Percentiles rank a stretch among this genome's conserved stretches.
Evolutionary conservation across 2,329 filamentous ascomycete genomes (phyloP).

Genomic region (Penicillium sp.): DNA sequence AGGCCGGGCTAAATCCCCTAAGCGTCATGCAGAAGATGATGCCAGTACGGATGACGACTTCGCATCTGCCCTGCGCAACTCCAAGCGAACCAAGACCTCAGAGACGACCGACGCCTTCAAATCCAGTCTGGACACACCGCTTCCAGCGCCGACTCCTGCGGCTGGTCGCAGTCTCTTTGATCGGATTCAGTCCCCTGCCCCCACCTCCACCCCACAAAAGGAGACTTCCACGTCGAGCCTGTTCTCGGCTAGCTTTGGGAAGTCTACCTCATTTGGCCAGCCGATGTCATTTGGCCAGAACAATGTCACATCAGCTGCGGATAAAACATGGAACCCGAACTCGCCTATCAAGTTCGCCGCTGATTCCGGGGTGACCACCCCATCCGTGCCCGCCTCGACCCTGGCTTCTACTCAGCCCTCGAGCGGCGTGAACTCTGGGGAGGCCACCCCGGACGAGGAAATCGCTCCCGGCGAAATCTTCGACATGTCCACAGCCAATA

Average conservation of each 20-base stretch:
- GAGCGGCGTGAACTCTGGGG: constrained; percentile 48
- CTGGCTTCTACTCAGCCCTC: constrained; percentile 30
- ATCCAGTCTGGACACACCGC: constrained; percentile 17
- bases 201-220: constrained; percentile 11
- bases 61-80: constrained; percentile 15
- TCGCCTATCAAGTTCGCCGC: constrained; percentile 52
- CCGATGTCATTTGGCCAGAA: constrained; percentile 6
- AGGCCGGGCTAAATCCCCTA: constrained; percentile 21
- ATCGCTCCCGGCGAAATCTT: constrained; percentile 55
- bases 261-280: not conserved
- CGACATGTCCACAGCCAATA: constrained; percentile 66
- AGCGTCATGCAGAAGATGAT: constrained; percentile 20
- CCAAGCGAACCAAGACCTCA: constrained; percentile 25
- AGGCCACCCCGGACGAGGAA: constrained; percentile 41
- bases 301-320: constrained; percentile 16
- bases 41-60: constrained; percentile 29
- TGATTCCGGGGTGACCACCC: constrained; percentile 26
- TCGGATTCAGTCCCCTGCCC: constrained; percentile 28
- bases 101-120: constrained; percentile 13
- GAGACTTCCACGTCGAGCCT: constrained; percentile 20
- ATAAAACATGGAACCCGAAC: constrained; percentile 52
- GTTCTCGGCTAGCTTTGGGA: constrained; percentile 23
- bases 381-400: constrained; percentile 23
- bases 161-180: constrained; percentile 40
- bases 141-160: constrained; percentile 18